Percentiles rank a stretch among this genome's conserved stretches.
These are phyloP conservation scores for Cordyceps cicadae DNA, from an alignment of 2,329 filamentous ascomycete species.

Conservation along the genomic window DNA sequence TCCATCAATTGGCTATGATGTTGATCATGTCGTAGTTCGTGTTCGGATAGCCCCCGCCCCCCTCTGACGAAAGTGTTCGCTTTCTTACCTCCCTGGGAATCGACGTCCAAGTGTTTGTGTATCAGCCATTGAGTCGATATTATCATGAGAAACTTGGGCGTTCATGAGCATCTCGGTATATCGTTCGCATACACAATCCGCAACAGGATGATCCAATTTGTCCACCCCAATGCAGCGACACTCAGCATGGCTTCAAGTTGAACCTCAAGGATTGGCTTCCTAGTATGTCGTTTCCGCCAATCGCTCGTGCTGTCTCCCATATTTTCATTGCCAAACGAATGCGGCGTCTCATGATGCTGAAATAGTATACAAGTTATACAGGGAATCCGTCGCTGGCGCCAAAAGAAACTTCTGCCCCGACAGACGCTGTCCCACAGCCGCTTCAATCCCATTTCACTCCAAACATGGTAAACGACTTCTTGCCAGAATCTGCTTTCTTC, in stretches of 20 bases:
- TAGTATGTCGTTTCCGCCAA: not conserved
- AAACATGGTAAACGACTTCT: conserved; percentile 47
- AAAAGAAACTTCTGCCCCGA: not conserved
- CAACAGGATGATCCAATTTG: not conserved
- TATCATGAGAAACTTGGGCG: no score
- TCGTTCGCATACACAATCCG: no score
- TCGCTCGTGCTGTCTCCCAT: not conserved
- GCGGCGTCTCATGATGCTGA: not conserved
- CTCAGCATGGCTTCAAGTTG: not conserved
- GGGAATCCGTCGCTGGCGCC: not conserved
- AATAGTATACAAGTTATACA: conserved; percentile 11
- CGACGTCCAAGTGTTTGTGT: no score
- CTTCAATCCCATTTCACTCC: conserved; percentile 47
- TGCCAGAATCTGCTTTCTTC: conserved; percentile 21
- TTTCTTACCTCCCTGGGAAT: no score
- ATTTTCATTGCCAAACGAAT: not conserved
- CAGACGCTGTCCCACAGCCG: not conserved
- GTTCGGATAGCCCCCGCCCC: no score
- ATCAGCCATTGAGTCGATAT: no score
- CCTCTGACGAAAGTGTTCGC: no score
- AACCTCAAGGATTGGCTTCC: not conserved
- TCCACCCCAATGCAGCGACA: not conserved
- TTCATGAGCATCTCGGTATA: no score
- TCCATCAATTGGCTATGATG: no score
- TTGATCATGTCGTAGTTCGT: no score